Evolutionary conservation across 2,329 filamentous ascomycete species (phyloP).

Genomic region (Cytospora chrysosperma): DNA sequence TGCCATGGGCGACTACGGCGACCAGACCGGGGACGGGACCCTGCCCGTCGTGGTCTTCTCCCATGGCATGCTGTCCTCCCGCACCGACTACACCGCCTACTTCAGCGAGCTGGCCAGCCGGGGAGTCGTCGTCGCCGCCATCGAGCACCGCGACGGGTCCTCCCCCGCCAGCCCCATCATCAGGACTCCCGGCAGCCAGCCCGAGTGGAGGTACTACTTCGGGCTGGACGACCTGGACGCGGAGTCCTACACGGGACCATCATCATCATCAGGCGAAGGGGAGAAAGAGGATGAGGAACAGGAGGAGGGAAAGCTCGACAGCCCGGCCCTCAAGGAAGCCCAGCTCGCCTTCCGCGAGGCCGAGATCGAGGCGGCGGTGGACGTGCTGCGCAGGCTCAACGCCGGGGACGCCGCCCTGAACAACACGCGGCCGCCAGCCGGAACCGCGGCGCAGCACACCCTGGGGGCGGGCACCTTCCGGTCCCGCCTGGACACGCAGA

Average conservation of each 20-base stretch:
- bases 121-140: slow-evolving; percentile 48
- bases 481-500: slow-evolving; percentile 52
- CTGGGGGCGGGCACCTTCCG: slow-evolving; percentile 42
- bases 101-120: slow-evolving; percentile 50
- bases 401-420: slow-evolving; percentile 37
- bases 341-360: slow-evolving; percentile 52
- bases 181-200: slow-evolving; percentile 30
- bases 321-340: slow-evolving; percentile 40
- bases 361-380: slow-evolving; percentile 47
- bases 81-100: slow-evolving; percentile 53
- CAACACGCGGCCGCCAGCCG: slow-evolving; percentile 36
- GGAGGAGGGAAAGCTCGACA: slow-evolving; percentile 26
- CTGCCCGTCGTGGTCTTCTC: slow-evolving; percentile 52
- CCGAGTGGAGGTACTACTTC: slow-evolving; percentile 15
- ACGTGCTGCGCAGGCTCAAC: slow-evolving; percentile 42
- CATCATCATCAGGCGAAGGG: slow-evolving; percentile 36
- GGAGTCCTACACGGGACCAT: not conserved
- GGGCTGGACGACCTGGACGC: slow-evolving; percentile 16
- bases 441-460: slow-evolving; percentile 46
- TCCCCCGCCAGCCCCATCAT: slow-evolving; percentile 45
- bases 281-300: slow-evolving; percentile 38
- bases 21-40: slow-evolving; percentile 21
- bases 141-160: slow-evolving; percentile 54
- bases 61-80: slow-evolving; percentile 50
- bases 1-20: not conserved